Conservation (phyloP, 306 rosid species). For the Cucurbita maxima region DNA sequence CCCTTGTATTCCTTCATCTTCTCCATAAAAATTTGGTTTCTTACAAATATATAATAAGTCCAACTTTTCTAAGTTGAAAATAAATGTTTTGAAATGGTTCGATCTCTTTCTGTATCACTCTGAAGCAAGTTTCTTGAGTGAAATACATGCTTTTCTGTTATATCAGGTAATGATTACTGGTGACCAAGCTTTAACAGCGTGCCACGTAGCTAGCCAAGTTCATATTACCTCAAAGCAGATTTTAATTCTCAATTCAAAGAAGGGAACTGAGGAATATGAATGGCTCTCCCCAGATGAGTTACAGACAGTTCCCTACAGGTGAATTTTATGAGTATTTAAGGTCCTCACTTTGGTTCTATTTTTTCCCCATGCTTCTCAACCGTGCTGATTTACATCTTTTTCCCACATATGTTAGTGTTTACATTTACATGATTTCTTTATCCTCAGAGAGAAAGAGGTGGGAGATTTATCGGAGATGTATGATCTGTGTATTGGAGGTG, state of each 20-base stretch:
- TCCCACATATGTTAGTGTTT: background rate
- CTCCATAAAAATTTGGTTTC: no score
- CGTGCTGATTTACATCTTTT: background rate
- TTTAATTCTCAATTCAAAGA: conserved; percentile 54
- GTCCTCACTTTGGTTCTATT: background rate
- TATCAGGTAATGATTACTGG: conserved; percentile 96
- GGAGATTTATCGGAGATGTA: conserved; percentile 64
- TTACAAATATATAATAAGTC: no score
- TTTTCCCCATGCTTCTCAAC: background rate
- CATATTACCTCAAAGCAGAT: conserved; percentile 80
- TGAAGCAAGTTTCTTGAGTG: background rate
- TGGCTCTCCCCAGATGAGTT: conserved; percentile 93
- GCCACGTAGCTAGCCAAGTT: conserved; percentile 98
- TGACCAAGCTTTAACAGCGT: conserved; percentile 98
- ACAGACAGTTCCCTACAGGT: conserved; percentile 59
- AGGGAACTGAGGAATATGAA: conserved; percentile 41
- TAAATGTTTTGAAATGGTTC: background rate
- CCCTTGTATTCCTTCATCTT: background rate
- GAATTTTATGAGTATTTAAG: background rate
- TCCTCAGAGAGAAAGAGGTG: conserved; percentile 62
- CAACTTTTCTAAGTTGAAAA: background rate
- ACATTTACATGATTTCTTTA: background rate
- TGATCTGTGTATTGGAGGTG: conserved; percentile 97
- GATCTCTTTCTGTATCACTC: background rate
- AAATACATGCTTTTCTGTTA: background rate